These are phyloP conservation scores for Coniochaeta ligniaria DNA, from an alignment of 2,329 filamentous ascomycete species.

Conservation along the genomic window DNA sequence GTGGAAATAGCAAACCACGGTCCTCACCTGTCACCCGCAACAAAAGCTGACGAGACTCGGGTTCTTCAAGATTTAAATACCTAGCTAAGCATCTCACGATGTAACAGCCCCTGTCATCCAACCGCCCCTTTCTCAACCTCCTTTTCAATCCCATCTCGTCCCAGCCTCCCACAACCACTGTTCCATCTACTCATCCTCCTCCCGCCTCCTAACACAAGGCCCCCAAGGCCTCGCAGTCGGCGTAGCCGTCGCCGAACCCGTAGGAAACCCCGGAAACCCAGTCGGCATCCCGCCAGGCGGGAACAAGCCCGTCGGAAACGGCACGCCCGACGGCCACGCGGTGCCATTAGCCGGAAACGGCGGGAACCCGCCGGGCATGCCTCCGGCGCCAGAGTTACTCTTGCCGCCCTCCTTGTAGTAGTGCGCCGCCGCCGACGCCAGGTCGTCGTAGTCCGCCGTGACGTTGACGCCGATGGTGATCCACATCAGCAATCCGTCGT, in stretches of 20 bases:
- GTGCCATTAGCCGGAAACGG: neutral
- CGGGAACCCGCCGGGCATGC: neutral
- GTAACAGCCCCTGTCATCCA: no score
- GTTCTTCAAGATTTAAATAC: no score
- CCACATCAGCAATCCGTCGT: conserved; percentile 44
- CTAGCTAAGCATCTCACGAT: no score
- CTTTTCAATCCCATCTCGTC: no score
- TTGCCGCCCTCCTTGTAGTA: conserved; percentile 13
- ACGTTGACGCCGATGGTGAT: conserved; percentile 39
- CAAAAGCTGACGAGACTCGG: no score
- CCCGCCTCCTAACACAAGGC: neutral
- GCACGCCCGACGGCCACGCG: neutral
- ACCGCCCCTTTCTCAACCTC: neutral
- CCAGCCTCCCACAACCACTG: no score
- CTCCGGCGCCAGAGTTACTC: neutral
- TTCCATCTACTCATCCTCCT: neutral
- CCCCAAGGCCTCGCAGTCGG: neutral
- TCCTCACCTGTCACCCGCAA: no score
- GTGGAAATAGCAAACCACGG: no score
- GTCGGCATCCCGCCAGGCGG: neutral
- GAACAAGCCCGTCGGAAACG: neutral
- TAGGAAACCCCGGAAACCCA: neutral
- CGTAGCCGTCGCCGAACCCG: neutral
- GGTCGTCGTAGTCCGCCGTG: conserved; percentile 18
- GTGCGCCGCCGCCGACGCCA: conserved; percentile 9